Evolutionary conservation across 306 rosid genomes (phyloP).

Genomic region (Betula pendula): DNA sequence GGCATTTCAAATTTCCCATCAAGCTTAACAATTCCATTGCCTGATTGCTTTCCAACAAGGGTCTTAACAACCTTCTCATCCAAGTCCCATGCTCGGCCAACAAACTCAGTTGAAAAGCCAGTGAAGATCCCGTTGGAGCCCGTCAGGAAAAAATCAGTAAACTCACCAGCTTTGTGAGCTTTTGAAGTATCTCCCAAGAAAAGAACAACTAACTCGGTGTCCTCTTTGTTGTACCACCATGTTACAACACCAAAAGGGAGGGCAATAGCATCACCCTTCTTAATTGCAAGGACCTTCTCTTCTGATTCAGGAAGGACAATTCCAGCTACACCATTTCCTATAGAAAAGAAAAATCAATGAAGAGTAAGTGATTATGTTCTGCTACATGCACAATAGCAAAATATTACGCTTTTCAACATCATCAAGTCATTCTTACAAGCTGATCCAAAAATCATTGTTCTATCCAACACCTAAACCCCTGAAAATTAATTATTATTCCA

Average conservation of each 20-base stretch:
- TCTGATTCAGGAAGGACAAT: slow-evolving; percentile 43
- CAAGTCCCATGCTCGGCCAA: slow-evolving; percentile 50
- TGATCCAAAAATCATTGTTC: neutral
- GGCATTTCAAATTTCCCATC: slow-evolving; percentile 39
- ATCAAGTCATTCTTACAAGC: neutral
- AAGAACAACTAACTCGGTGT: slow-evolving; percentile 44
- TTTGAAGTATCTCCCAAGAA: slow-evolving; percentile 51
- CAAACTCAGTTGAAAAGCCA: slow-evolving; percentile 46
- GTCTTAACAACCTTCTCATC: slow-evolving; percentile 45
- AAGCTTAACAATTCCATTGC: slow-evolving; percentile 55
- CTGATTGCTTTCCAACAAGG: slow-evolving; percentile 58
- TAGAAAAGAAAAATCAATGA: slow-evolving; percentile 2
- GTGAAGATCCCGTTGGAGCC: slow-evolving; percentile 56
- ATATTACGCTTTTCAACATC: too few species aligned
- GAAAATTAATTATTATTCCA: neutral
- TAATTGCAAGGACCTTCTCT: slow-evolving; percentile 47
- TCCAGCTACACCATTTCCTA: slow-evolving; percentile 62
- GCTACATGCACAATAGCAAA: neutral
- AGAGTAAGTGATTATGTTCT: neutral
- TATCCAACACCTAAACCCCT: neutral
- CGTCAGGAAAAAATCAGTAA: slow-evolving; percentile 37
- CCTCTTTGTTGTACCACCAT: slow-evolving; percentile 63
- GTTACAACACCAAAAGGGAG: slow-evolving; percentile 53
- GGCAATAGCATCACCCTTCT: slow-evolving; percentile 55
- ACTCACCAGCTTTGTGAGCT: slow-evolving; percentile 50